A percentile compares a stretch with the other conserved stretches of the same genome.
Conservation (phyloP, 805 yeast species). For the Naumovozyma baii region DNA sequence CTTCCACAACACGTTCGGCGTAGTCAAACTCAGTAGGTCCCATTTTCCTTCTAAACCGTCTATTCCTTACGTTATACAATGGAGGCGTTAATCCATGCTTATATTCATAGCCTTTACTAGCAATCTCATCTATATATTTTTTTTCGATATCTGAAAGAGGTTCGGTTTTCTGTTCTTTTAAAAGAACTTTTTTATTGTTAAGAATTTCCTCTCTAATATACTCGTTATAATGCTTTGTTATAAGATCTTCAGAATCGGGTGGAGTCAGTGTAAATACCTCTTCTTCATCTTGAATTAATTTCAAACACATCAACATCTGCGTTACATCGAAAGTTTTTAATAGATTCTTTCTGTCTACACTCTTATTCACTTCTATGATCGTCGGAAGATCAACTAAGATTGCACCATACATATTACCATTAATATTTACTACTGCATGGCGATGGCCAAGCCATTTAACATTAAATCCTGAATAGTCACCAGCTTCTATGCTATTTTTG, state of each 20-base stretch:
- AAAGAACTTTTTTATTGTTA: constrained; percentile 16
- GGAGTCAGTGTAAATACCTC: constrained; percentile 37
- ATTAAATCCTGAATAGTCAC: constrained; percentile 61
- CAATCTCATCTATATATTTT: constrained; percentile 17
- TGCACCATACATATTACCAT: constrained; percentile 66
- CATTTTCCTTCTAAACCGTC: constrained; percentile 63
- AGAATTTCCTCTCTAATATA: constrained; percentile 22
- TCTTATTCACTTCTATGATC: constrained; percentile 74
- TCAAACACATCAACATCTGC: constrained; percentile 74
- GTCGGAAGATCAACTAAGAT: constrained; percentile 86
- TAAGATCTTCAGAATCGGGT: constrained; percentile 36
- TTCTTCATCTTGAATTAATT: constrained; percentile 38
- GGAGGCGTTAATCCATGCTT: constrained; percentile 85
- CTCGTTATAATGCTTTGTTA: constrained; percentile 23
- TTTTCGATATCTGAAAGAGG: constrained; percentile 24
- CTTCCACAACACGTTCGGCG: constrained; percentile 71
- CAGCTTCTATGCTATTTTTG: constrained; percentile 64
- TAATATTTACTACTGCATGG: constrained; percentile 68
- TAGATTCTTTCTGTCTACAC: constrained; percentile 76
- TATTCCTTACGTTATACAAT: constrained; percentile 53
- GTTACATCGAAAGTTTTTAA: constrained; percentile 78
- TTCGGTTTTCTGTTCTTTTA: constrained; percentile 13
- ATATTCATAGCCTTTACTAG: constrained; percentile 29
- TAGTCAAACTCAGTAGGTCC: constrained; percentile 64
- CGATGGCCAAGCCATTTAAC: constrained; percentile 77